Evolutionary conservation across 2,329 filamentous ascomycete species (phyloP), one percentile per base, ranked within the genome.

Genomic region (Metarhizium guizhouense): DNA sequence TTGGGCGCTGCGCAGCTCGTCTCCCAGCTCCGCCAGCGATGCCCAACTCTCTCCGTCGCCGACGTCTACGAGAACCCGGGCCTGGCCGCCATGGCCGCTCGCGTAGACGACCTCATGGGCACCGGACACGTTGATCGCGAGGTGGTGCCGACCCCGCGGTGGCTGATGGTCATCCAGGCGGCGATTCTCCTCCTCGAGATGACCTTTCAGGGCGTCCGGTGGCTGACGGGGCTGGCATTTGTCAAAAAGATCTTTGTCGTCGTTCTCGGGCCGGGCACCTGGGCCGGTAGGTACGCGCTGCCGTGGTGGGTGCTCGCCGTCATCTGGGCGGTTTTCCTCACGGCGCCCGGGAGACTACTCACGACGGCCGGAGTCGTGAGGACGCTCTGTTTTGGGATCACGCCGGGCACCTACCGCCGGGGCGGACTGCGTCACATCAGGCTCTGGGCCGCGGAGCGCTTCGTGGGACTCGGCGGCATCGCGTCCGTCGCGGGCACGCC

Each of bases 1-100:
- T 47, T 63, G 30, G 61, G 57, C 6, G 61, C 60, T 2, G 61
- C 61, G 13, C 61, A 62, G 58, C 60, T 63, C 11, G 57, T 62
- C 11, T 61, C 61, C 20, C 60, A 61, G 43, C 47, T 63, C 47
- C 56, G 61, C 3, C 54, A 55, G 38, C 55, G 53, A 14, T 59
- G 55, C 43, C 61, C 59, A 5, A 56, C 59, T 5, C 50, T 63
- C 10, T 62, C 61, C n/a, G 59, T 63, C 10, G 60, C 59, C 20
- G 60, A 63, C 42, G 53, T 63, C 13, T 63, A 63, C 50, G 60
- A 61, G 42, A 48, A 61, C 18, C 60, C 60, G 6, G 53, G 52
- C 11, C 56, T 63, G 16, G 48, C 25, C 0, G 57, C 56, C 48
- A 62, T 62, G 61, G 43, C 60, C 2, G 36, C 48, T 1, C 60